A percentile compares a stretch with the other conserved stretches of the same genome.
phyloP scores from a whole-genome alignment of 352 stramenopile genomes.

The Globisporangium polare region DNA sequence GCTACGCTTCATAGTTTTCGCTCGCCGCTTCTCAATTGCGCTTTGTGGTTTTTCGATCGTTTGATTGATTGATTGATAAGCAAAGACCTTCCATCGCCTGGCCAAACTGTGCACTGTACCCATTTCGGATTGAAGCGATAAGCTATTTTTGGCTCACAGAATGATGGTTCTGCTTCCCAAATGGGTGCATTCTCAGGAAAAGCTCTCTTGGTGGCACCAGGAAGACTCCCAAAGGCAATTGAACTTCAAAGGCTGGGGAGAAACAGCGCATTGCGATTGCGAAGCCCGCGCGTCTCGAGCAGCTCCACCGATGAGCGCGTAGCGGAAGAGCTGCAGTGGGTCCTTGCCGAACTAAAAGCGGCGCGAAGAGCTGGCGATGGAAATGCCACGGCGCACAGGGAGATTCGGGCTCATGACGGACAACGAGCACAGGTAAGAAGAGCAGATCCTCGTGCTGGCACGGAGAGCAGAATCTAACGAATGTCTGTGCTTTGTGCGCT shows the following conservation, averaged over 20 bases:
- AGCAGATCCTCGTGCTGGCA: background rate
- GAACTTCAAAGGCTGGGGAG: background rate
- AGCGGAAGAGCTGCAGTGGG: background rate
- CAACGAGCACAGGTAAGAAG: constrained; percentile 5
- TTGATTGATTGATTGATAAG: background rate
- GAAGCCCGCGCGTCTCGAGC: background rate
- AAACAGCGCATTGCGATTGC: background rate
- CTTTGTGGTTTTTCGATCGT: background rate
- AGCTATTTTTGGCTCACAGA: constrained; percentile 9
- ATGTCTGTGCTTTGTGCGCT: background rate
- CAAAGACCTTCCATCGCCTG: background rate
- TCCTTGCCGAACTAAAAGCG: background rate
- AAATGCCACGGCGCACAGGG: constrained; percentile 1
- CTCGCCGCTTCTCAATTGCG: background rate
- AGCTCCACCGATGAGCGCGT: background rate
- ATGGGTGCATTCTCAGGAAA: constrained; percentile 4
- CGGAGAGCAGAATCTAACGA: background rate
- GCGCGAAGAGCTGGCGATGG: background rate
- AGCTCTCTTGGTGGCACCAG: background rate
- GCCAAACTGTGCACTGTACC: background rate
- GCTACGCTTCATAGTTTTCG: background rate
- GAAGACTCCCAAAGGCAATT: background rate
- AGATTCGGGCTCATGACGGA: background rate
- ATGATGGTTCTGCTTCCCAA: background rate
- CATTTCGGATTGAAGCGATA: constrained; percentile 6